phyloP scores from a whole-genome alignment of 768 basidiomycete species.

The Phylloporus scabripes region DNA sequence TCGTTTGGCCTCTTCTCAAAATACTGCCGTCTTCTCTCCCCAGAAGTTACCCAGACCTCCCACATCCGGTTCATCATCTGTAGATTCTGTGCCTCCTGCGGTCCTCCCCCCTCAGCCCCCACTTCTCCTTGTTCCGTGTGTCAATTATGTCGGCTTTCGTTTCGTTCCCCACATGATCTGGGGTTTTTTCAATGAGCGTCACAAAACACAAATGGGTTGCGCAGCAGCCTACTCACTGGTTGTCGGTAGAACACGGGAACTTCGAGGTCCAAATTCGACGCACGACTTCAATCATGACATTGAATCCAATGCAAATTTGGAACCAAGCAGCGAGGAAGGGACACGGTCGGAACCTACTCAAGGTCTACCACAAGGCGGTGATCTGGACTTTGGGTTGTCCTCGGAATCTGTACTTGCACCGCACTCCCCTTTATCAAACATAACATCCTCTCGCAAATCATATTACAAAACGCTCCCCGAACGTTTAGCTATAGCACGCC shows the following conservation, averaged over 20 bases:
- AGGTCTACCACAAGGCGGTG: constrained; percentile 33
- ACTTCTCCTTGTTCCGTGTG: constrained; percentile 68
- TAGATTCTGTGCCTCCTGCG: constrained; percentile 45
- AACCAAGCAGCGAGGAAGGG: constrained; percentile 7
- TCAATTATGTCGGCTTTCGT: constrained; percentile 71
- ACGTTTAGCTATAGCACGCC: constrained; percentile 67
- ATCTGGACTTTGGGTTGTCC: constrained; percentile 69
- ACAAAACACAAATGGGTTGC: constrained; percentile 73
- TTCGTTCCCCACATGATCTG: constrained; percentile 87
- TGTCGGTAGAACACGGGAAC: constrained; percentile 53
- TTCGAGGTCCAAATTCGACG: constrained; percentile 35
- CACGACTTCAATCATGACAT: constrained; percentile 15
- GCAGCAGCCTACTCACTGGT: constrained; percentile 78
- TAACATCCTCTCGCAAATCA: constrained; percentile 61
- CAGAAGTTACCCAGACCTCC: constrained; percentile 23
- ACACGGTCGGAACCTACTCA: background rate
- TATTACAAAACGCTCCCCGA: constrained; percentile 71
- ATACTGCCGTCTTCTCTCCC: constrained; percentile 32
- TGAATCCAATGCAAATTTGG: constrained; percentile 11
- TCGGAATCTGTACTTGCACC: constrained; percentile 66
- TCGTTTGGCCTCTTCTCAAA: constrained; percentile 32
- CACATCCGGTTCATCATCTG: constrained; percentile 19
- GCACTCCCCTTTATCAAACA: constrained; percentile 54
- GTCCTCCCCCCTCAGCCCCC: constrained; percentile 72
- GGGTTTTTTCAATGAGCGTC: constrained; percentile 88